These are phyloP conservation scores for Phytophthora sansomeana DNA, from an alignment of 352 stramenopile genomes.

Conservation along the genomic window DNA sequence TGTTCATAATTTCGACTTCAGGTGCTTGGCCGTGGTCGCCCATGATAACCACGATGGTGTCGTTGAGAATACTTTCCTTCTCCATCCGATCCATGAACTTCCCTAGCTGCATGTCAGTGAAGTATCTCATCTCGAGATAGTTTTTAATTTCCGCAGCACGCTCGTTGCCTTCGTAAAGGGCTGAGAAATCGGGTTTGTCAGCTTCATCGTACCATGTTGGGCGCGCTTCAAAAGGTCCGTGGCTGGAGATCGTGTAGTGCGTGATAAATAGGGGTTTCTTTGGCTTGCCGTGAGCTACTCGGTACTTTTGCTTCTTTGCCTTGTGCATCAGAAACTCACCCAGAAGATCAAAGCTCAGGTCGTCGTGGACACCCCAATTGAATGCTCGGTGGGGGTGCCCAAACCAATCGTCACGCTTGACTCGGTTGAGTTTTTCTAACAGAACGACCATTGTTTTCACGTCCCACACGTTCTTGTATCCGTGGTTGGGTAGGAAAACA, in stretches of 20 bases:
- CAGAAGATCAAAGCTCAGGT: slow-evolving; percentile 52
- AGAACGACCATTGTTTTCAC: slow-evolving; percentile 45
- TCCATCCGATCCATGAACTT: slow-evolving; percentile 61
- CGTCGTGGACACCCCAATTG: slow-evolving; percentile 59
- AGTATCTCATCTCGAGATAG: slow-evolving; percentile 71
- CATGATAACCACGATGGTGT: slow-evolving; percentile 64
- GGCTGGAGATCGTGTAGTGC: slow-evolving; percentile 71
- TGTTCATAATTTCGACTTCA: slow-evolving; percentile 49
- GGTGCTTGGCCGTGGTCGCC: slow-evolving; percentile 65
- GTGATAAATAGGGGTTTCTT: slow-evolving; percentile 59
- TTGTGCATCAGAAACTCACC: slow-evolving; percentile 56
- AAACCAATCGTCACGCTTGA: slow-evolving; percentile 43
- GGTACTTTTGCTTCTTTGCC: slow-evolving; percentile 37
- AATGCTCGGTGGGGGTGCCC: slow-evolving; percentile 18
- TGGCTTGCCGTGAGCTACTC: slow-evolving; percentile 14
- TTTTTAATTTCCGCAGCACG: slow-evolving; percentile 45
- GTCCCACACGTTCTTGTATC: slow-evolving; percentile 48
- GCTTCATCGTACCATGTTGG: slow-evolving; percentile 52
- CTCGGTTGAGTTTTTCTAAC: slow-evolving; percentile 25
- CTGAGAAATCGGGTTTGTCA: slow-evolving; percentile 57
- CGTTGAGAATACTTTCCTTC: slow-evolving; percentile 50
- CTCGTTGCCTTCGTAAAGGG: slow-evolving; percentile 48
- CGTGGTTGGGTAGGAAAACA: slow-evolving; percentile 50
- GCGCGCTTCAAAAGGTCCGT: slow-evolving; percentile 39
- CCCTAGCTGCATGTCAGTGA: slow-evolving; percentile 56